These are phyloP conservation scores for Salvia rosmarinus DNA, from an alignment of 257 asterid species.

Conservation along the genomic window DNA sequence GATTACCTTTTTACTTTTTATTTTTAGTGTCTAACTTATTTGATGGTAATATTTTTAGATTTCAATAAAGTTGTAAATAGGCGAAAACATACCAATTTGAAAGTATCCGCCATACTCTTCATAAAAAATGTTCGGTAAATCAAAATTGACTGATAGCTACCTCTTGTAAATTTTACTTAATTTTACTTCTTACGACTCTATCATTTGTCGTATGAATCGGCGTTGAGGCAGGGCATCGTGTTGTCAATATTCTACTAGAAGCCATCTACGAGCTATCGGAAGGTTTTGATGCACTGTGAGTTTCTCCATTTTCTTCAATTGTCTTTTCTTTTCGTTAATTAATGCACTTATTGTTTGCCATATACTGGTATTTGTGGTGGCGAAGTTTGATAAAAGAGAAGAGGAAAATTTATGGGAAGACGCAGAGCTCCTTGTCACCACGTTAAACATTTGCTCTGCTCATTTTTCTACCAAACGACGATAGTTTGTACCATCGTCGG, in stretches of 20 bases:
- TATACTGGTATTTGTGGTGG: slow-evolving; percentile 42
- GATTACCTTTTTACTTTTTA: too few relatives aligned
- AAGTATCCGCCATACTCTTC: too few relatives aligned
- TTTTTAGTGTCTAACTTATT: too few relatives aligned
- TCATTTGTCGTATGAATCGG: not conserved
- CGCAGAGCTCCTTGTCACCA: slow-evolving; percentile 40
- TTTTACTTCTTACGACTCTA: too few relatives aligned
- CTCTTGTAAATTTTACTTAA: too few relatives aligned
- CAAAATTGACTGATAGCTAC: too few relatives aligned
- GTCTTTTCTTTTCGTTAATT: not conserved
- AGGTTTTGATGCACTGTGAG: slow-evolving; percentile 36
- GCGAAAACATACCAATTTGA: too few relatives aligned
- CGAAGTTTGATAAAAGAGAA: slow-evolving; percentile 28
- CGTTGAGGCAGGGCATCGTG: not conserved
- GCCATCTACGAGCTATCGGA: slow-evolving; percentile 17
- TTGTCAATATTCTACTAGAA: not conserved
- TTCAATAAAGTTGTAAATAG: too few relatives aligned
- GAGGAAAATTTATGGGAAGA: slow-evolving; percentile 22
- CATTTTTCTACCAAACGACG: slow-evolving; percentile 4
- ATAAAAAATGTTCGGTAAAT: too few relatives aligned
- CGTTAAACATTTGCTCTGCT: slow-evolving; percentile 42
- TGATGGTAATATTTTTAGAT: too few relatives aligned
- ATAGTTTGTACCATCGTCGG: slow-evolving; percentile 22
- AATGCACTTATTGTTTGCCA: not conserved
- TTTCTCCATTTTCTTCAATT: not conserved